These are phyloP conservation scores for Fusarium sp. DNA, from an alignment of 2,329 filamentous ascomycete genomes.

Conservation along the genomic window DNA sequence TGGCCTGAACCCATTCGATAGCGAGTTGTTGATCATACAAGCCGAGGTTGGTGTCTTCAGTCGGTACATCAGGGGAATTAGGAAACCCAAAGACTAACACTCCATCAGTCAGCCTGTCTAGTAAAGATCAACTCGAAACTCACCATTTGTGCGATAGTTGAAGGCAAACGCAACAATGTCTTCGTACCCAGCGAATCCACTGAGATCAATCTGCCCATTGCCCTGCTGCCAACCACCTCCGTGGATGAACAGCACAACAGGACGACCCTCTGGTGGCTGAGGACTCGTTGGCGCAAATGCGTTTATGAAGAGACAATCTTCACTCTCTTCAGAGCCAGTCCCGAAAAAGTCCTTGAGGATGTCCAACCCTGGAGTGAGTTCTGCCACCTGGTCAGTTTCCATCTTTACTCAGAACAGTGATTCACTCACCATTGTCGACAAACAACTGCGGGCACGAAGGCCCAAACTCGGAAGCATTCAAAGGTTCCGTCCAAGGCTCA, in stretches of 20 bases:
- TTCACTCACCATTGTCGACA: conserved; percentile 21
- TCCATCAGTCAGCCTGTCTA: neutral
- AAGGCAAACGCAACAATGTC: conserved; percentile 43
- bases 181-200: conserved; percentile 44
- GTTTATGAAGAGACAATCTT: conserved; percentile 47
- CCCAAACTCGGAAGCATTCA: conserved; percentile 26
- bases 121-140: neutral
- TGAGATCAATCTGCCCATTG: conserved; percentile 37
- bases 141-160: conserved; percentile 45
- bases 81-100: conserved; percentile 57
- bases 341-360: conserved; percentile 38
- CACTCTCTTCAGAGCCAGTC: conserved; percentile 36
- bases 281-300: conserved; percentile 39
- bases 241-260: conserved; percentile 44
- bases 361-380: conserved; percentile 33
- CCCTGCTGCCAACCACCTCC: conserved; percentile 44
- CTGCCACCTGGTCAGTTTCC: conserved; percentile 6
- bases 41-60: conserved; percentile 49
- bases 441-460: conserved; percentile 35
- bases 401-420: neutral
- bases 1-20: conserved; percentile 43
- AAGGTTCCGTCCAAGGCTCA: conserved; percentile 25
- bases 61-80: conserved; percentile 53
- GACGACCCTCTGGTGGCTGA: conserved; percentile 11
- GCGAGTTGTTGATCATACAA: conserved; percentile 45